Evolutionary conservation across 2,329 filamentous ascomycete genomes (phyloP), one percentile per base, ranked within the genome.

Genomic region (Exophiala sideris): DNA sequence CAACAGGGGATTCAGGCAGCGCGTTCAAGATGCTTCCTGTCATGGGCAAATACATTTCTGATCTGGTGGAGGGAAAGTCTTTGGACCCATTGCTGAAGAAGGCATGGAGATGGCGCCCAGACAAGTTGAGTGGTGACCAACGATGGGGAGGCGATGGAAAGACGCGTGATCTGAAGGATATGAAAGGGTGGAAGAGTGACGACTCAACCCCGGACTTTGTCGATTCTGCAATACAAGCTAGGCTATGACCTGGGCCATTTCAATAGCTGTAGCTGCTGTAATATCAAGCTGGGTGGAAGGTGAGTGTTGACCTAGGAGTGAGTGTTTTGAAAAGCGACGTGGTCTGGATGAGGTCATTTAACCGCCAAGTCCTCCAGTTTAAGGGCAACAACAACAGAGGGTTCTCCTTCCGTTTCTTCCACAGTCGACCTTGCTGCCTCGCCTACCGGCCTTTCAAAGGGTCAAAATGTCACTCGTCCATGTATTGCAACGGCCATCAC

Each of bases 21-120:
- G 48, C 40, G 12, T 51, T 51, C 41, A 51, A 51, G 34, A 51
- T 51, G 48, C 33, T 51, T 8, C 48, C 48, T n/a, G 41, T 45
- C 32, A 51, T 51, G 20, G 48, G 48, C 12, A 51, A 39, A 34
- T 51, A 45, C 33, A 51, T 51, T 12, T 45, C 40, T 8, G 41
- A 51, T 45, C 32, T 51, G 32, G 48, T 51, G 12, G 48, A 51
- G 16, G 48, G 48, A 8, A 45, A 24, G 29, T 51, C 48, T 11
- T 12, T 45, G 41, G 48, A 51, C 45, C 48, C 48, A 12, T 45
- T 51, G 41, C 21, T 51, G 33, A 41, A 39, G 41, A 16, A 51
- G 33, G 40, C 48, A 18, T 51, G 48, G 48, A 36, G 20, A 24
- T 51, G 48, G 48, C 29, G 48, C 6, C 48, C 48, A 32, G 48